Evolutionary conservation across 2,329 filamentous ascomycete species (phyloP).

Genomic region (Aspergillus calidoustus): DNA sequence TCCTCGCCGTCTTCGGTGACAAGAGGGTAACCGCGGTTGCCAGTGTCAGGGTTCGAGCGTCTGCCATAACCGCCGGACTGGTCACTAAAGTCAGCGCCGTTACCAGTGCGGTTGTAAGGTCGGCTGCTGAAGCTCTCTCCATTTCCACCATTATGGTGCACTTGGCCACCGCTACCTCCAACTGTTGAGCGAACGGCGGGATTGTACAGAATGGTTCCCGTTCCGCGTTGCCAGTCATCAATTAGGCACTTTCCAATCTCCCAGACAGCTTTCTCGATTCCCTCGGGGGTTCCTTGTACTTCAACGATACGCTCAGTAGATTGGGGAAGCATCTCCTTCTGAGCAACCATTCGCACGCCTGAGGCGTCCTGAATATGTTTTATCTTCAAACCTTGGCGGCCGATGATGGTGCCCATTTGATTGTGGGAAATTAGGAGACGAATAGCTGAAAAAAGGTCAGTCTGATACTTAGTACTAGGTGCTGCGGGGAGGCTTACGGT

Average conservation of each 20-base stretch:
- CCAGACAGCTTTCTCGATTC: constrained; percentile 95
- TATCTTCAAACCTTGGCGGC: constrained; percentile 94
- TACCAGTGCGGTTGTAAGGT: constrained; percentile 88
- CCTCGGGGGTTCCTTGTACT: constrained; percentile 90
- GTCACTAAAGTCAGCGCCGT: constrained; percentile 97
- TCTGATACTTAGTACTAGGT: not conserved
- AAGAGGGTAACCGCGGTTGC: constrained; percentile 78
- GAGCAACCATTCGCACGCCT: constrained; percentile 97
- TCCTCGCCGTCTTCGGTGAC: constrained; percentile 97
- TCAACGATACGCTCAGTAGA: constrained; percentile 98
- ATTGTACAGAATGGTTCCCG: constrained; percentile 96
- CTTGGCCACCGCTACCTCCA: constrained; percentile 60
- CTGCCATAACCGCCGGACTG: constrained; percentile 72
- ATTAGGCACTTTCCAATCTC: constrained; percentile 98
- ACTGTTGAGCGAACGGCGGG: constrained; percentile 85
- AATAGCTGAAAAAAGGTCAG: constrained; percentile 67
- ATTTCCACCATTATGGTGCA: constrained; percentile 57
- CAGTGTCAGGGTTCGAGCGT: constrained; percentile 82
- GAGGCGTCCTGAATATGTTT: constrained; percentile 98
- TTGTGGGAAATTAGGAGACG: constrained; percentile 99
- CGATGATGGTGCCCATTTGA: constrained; percentile 99
- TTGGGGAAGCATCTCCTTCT: constrained; percentile 99
- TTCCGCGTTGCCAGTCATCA: constrained; percentile 96
- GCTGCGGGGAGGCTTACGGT: constrained; percentile 70
- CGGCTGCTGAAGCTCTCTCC: constrained; percentile 62